Base-by-base conservation (phyloP, 73 alveolate genomes). In the Tetrahymena elliotti region DNA sequence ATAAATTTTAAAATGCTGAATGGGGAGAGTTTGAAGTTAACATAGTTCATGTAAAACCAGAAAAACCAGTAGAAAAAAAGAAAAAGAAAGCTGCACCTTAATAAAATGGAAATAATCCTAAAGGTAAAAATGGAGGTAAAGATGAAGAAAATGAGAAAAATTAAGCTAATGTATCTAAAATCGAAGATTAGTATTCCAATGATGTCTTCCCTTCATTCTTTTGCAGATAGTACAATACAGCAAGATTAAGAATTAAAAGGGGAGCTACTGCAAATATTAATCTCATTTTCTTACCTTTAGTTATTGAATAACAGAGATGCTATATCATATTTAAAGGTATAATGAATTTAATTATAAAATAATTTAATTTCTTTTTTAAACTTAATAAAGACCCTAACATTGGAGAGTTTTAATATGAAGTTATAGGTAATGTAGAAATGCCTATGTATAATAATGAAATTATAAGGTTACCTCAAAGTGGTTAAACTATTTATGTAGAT, bases 291-390 rank as follows among this genome's bases (percentile, higher is more conserved):
- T 94, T 98, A 35, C 99, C 99, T 9, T 98, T 98, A 88, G 98
- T 98, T 94, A 96, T 98, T 52, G 99, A 98, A 33, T 97, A 98
- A 11, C 98, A 98, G 93, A 98, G 97, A 96, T 97, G 99, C 96
- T 97, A 96, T 93, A 98, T 98, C 15, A 98, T 98, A 27, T 98
- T 98, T 93, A 68, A 68, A 68, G 88, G 88, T 68, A 68, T 47
- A 12, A 47, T 47, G 2, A 0, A 6, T 18, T 0, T 10, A 47
- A 47, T 27, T 0, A 38, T 38, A 8, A 47, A 27, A 47, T 22
- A 47, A 10, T 47, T 47, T 47, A 15, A 18, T 47, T 47, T 18
- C 20, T 18, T 10, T 10, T 47, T n/a, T n/a, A n/a, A n/a, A n/a
- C n/a, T n/a, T 15, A 40, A 40, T 27, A 93, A 98, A 68, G 99